A percentile compares a stretch with the other conserved stretches of the same genome.
phyloP scores from a whole-genome alignment of 345 rosid species.

The Jatropha curcas region DNA sequence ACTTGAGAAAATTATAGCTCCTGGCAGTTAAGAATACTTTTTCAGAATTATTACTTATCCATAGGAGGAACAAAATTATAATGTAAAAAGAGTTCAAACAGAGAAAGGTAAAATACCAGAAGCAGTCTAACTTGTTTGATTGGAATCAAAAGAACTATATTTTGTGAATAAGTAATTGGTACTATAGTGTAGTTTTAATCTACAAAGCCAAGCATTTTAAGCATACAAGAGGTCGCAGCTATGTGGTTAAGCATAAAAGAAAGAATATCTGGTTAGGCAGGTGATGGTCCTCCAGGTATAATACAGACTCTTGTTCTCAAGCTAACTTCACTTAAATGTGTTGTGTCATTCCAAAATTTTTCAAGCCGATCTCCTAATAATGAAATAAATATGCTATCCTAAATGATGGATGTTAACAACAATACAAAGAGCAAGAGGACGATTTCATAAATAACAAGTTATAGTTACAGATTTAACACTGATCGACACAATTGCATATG shows the following conservation, averaged over 20 bases:
- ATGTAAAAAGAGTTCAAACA: background rate
- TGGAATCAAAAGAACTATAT: background rate
- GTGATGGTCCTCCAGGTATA: background rate
- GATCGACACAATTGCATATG: background rate
- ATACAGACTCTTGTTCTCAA: background rate
- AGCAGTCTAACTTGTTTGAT: background rate
- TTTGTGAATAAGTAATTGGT: background rate
- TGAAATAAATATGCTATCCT: background rate
- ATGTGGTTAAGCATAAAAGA: background rate
- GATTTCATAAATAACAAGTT: background rate
- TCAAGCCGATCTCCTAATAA: background rate
- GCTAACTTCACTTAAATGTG: background rate
- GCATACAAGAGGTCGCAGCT: background rate
- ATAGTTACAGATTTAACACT: background rate
- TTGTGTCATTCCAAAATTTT: background rate
- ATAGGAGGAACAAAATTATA: background rate
- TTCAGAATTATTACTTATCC: background rate
- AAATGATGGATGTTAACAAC: background rate
- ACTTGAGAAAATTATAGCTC: background rate
- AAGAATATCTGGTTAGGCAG: background rate
- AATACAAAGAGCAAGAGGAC: background rate
- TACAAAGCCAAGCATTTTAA: background rate
- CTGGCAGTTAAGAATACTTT: background rate
- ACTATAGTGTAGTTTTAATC: background rate
- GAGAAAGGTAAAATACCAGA: background rate